Conservation (phyloP, 2,329 filamentous ascomycete genomes). For the Sporothrix inflata region DNA sequence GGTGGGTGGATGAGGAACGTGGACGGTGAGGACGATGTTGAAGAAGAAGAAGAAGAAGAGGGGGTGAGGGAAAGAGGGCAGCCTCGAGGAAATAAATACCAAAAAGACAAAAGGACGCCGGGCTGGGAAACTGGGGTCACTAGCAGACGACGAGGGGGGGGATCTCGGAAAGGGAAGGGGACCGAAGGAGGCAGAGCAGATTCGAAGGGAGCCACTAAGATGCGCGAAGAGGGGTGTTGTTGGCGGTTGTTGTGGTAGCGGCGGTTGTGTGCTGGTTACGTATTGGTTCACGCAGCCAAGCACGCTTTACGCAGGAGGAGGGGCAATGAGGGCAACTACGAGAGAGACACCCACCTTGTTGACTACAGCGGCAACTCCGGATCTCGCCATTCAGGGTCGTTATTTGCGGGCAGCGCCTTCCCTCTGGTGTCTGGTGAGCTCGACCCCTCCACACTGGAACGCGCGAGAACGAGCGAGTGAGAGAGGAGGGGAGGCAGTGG, state of each 20-base stretch:
- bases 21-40: neutral
- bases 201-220: neutral
- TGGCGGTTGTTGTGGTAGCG: neutral
- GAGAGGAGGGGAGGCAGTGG: neutral
- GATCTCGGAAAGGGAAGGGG: conserved; percentile 2
- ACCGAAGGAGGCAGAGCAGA: conserved; percentile 6
- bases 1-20: neutral
- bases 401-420: neutral
- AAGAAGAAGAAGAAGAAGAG: neutral
- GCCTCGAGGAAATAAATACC: conserved; percentile 23
- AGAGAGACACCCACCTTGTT: neutral
- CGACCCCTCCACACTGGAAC: neutral
- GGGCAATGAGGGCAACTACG: neutral
- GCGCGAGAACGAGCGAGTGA: neutral
- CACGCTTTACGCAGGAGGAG: neutral
- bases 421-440: neutral
- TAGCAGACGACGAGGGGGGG: neutral
- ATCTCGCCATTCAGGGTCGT: conserved; percentile 8
- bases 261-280: conserved; percentile 4
- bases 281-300: conserved; percentile 17
- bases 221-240: conserved; percentile 7
- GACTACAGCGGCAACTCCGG: conserved; percentile 21
- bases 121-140: neutral
- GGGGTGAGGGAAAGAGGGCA: neutral
- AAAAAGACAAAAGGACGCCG: neutral